phyloP scores from a whole-genome alignment of 108 stramenopile species.

The Nitzschia sp. region DNA sequence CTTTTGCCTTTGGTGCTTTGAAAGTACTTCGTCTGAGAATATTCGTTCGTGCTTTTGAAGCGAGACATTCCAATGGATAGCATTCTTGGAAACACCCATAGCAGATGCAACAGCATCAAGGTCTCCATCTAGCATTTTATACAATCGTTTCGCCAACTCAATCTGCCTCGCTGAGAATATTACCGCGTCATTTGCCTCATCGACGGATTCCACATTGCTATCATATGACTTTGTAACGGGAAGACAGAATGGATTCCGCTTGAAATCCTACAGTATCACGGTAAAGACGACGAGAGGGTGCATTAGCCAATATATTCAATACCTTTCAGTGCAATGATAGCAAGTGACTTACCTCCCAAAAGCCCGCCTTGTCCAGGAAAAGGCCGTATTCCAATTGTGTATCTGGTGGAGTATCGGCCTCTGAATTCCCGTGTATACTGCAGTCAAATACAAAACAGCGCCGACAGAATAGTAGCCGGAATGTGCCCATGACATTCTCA shows the following conservation, averaged over 20 bases:
- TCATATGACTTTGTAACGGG: conserved; percentile 4
- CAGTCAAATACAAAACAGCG: conserved; percentile 74
- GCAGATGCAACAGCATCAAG: conserved; percentile 37
- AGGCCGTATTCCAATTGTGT: conserved; percentile 47
- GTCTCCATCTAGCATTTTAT: conserved; percentile 49
- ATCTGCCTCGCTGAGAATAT: not conserved
- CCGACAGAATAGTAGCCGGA: conserved; percentile 60
- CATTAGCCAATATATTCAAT: not conserved
- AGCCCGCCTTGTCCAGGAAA: conserved; percentile 44
- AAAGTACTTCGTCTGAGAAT: not conserved
- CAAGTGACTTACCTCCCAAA: conserved; percentile 38
- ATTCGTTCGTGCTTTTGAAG: conserved; percentile 3
- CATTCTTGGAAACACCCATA: conserved; percentile 25
- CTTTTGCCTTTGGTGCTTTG: conserved; percentile 24
- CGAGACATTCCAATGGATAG: not conserved
- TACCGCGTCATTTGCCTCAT: too few species aligned
- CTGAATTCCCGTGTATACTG: conserved; percentile 49
- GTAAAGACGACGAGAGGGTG: not conserved
- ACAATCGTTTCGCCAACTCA: conserved; percentile 23
- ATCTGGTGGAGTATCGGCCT: conserved; percentile 31
- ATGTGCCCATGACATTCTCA: conserved; percentile 48
- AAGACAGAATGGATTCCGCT: not conserved
- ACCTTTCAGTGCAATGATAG: not conserved
- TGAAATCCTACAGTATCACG: not conserved
- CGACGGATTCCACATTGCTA: not conserved